Evolutionary conservation across 2,329 filamentous ascomycete genomes (phyloP).

Genomic region (Rasamsonia emersonii): DNA sequence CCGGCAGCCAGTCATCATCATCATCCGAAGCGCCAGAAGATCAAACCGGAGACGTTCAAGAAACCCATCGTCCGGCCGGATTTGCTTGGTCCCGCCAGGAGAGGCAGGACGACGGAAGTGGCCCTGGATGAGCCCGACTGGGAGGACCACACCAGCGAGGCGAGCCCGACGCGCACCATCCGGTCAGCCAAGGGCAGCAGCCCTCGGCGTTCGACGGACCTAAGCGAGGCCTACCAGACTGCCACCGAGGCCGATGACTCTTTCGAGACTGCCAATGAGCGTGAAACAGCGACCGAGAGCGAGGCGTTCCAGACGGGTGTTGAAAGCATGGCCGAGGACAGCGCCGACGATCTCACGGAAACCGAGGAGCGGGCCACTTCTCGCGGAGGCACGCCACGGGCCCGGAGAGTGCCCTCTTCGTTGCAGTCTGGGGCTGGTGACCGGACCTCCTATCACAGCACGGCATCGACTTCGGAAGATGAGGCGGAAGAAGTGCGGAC

Average conservation of each 20-base stretch:
- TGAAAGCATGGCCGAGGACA: constrained; percentile 62
- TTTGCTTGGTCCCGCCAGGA: constrained; percentile 65
- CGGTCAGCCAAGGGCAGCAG: constrained; percentile 19
- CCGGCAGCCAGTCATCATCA: constrained; percentile 28
- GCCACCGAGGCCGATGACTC: constrained; percentile 64
- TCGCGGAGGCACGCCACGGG: constrained; percentile 22
- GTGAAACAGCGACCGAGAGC: constrained; percentile 66
- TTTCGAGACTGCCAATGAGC: constrained; percentile 71
- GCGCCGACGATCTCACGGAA: constrained; percentile 73
- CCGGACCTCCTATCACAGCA: constrained; percentile 70
- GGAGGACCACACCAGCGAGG: constrained; percentile 68
- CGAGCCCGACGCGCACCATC: constrained; percentile 46
- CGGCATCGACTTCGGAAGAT: constrained; percentile 74
- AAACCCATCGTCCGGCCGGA: constrained; percentile 62
- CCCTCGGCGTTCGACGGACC: constrained; percentile 32
- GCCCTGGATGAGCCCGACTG: constrained; percentile 74
- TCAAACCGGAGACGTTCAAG: constrained; percentile 61
- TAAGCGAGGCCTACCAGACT: constrained; percentile 67
- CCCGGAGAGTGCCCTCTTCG: constrained; percentile 27
- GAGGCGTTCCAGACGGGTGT: constrained; percentile 93
- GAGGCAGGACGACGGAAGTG: constrained; percentile 64
- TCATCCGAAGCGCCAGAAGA: constrained; percentile 48
- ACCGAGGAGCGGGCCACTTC: constrained; percentile 55
- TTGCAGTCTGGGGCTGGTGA: constrained; percentile 43
- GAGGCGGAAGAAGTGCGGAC: constrained; percentile 63